Percentiles rank a stretch among this genome's conserved stretches.
Evolutionary conservation across 768 basidiomycete species (phyloP).

Genomic region (Agrocybe praecox): DNA sequence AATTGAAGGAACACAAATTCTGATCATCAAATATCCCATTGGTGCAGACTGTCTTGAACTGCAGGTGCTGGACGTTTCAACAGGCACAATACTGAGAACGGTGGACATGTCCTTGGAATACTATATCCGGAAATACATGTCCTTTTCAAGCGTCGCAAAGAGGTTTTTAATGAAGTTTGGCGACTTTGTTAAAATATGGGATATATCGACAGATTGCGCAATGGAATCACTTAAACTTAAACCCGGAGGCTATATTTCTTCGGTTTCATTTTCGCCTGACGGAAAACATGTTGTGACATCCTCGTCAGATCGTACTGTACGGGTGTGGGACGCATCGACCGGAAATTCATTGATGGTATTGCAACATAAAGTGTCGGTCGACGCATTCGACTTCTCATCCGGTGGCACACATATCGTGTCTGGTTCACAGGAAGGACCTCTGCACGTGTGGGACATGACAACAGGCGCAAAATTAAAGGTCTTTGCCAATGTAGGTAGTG

Average conservation of each 20-base stretch:
- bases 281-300: neutral
- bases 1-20: too few species aligned
- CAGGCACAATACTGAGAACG: too few species aligned
- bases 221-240: neutral
- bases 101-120: too few species aligned
- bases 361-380: neutral
- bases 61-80: too few species aligned
- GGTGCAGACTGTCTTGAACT: too few species aligned
- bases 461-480: conserved; percentile 3
- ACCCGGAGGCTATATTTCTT: neutral
- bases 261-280: conserved; percentile 3
- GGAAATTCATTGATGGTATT: neutral
- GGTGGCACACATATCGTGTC: conserved; percentile 18
- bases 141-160: neutral
- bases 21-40: too few species aligned
- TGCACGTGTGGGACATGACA: conserved; percentile 18
- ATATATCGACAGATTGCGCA: neutral
- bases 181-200: conserved; percentile 3
- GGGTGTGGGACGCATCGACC: neutral
- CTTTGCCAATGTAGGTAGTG: neutral
- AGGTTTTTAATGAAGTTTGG: neutral
- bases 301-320: neutral
- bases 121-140: neutral
- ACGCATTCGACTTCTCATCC: conserved; percentile 13
- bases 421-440: conserved; percentile 7